A percentile compares a stretch with the other conserved stretches of the same genome.
Evolutionary conservation across 75 land plant genomes (phyloP).

Genomic region (Pinus tabuliformis): DNA sequence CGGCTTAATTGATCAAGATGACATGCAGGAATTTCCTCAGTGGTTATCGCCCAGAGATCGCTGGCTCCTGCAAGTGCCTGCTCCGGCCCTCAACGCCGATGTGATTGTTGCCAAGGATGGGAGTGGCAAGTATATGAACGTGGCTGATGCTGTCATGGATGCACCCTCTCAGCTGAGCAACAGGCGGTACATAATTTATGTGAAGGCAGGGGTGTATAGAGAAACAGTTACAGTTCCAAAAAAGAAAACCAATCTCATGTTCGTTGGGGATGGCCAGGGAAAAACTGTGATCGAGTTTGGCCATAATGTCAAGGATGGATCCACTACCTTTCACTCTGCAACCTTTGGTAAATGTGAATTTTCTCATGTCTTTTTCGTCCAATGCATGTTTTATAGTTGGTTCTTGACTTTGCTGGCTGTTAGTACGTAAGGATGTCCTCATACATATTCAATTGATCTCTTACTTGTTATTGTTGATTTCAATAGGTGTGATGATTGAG

Average conservation of each 20-base stretch:
- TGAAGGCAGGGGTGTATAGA: constrained; percentile 27
- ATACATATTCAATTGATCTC: no score
- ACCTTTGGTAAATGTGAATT: constrained; percentile 17
- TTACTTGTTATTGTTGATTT: no score
- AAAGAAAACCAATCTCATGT: constrained; percentile 15
- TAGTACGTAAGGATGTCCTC: no score
- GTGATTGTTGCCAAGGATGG: constrained; percentile 35
- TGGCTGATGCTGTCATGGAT: constrained; percentile 18
- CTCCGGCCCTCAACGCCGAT: background rate
- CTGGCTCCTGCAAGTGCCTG: constrained; percentile 9
- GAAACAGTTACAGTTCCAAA: constrained; percentile 20
- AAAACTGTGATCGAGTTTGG: constrained; percentile 15
- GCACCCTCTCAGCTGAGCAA: constrained; percentile 15
- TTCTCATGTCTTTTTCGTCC: no score
- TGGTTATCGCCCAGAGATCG: constrained; percentile 2
- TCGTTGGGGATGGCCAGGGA: constrained; percentile 37
- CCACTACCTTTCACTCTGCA: constrained; percentile 31
- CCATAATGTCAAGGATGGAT: constrained; percentile 13
- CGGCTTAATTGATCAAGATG: background rate
- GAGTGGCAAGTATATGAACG: constrained; percentile 15
- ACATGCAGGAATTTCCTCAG: background rate
- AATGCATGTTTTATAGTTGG: no score
- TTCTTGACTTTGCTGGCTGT: no score
- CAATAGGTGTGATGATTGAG: no score
- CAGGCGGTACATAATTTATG: constrained; percentile 18